phyloP scores from a whole-genome alignment of 2,329 filamentous ascomycete species.

The Trichoderma asperellum region DNA sequence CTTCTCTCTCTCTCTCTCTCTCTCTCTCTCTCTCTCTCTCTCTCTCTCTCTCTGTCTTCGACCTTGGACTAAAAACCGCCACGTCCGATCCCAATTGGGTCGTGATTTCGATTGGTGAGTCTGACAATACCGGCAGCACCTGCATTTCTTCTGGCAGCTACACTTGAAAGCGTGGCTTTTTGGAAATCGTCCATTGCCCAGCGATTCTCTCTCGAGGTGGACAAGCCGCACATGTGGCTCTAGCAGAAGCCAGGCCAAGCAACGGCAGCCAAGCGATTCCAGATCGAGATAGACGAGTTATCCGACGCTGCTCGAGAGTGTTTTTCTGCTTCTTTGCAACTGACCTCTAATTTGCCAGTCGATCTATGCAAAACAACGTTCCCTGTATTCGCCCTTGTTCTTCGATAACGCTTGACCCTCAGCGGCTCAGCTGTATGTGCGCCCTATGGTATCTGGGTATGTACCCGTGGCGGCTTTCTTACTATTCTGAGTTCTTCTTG shows the following conservation, averaged over 20 bases:
- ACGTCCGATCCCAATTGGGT: not conserved
- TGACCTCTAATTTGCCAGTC: not conserved
- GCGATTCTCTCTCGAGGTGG: not conserved
- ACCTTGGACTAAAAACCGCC: not conserved
- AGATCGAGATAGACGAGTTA: not conserved
- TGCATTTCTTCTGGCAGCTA: not conserved
- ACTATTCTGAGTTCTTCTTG: not conserved
- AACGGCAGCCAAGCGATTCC: not conserved
- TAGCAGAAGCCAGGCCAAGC: not conserved
- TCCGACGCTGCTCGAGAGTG: not conserved
- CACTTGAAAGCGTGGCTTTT: not conserved
- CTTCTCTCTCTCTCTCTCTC: not conserved
- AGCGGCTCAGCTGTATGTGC: not conserved
- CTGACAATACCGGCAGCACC: not conserved
- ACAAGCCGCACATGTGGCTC: not conserved
- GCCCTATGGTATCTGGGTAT: conserved; percentile 1
- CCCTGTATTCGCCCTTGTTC: not conserved
- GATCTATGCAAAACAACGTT: not conserved
- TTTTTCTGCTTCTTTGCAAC: not conserved
- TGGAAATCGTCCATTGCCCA: not conserved
- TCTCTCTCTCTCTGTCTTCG: not conserved
- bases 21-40: not conserved
- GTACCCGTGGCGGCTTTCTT: not conserved
- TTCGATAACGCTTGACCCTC: not conserved
- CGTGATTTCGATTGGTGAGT: not conserved